Conservation (phyloP, 257 asterid species). For the Salvia hispanica region DNA sequence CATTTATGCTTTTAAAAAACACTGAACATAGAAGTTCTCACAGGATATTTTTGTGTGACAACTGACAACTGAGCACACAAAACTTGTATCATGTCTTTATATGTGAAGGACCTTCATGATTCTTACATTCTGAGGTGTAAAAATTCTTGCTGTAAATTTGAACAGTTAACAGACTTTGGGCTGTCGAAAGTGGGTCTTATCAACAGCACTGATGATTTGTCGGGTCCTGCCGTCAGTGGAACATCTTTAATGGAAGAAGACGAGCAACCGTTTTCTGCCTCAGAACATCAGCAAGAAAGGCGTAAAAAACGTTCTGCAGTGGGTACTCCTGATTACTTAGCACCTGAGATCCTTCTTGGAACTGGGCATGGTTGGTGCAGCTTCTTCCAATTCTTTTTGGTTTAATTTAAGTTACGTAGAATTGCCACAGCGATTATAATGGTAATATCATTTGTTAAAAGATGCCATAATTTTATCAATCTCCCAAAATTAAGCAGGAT, state of each 20-base stretch:
- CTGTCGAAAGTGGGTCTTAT: constrained; percentile 98
- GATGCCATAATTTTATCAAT: constrained; percentile 3
- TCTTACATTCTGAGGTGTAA: constrained; percentile 21
- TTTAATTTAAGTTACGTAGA: constrained; percentile 14
- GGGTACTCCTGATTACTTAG: constrained; percentile 99
- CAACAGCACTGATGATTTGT: constrained; percentile 94
- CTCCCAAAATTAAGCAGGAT: constrained; percentile 4
- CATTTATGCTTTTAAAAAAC: constrained; percentile 10
- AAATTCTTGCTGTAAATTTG: constrained; percentile 28
- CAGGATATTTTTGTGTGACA: not conserved
- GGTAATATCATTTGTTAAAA: not conserved
- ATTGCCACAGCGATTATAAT: not conserved
- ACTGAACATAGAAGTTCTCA: constrained; percentile 25
- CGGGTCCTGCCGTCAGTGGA: constrained; percentile 95
- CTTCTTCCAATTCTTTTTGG: constrained; percentile 15
- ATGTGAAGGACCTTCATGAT: no score
- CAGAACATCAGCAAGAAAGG: constrained; percentile 80
- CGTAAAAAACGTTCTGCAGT: constrained; percentile 96
- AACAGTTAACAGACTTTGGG: constrained; percentile 98
- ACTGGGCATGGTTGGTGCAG: constrained; percentile 90
- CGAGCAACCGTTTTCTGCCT: constrained; percentile 68
- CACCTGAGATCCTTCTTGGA: constrained; percentile 99
- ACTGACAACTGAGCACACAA: not conserved
- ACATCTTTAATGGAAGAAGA: constrained; percentile 94
- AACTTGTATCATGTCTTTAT: no score